Percentiles rank a stretch among this genome's conserved stretches.
These are phyloP conservation scores for Thraustochytrium striatum DNA, from an alignment of 352 stramenopile genomes.

Conservation along the genomic window DNA sequence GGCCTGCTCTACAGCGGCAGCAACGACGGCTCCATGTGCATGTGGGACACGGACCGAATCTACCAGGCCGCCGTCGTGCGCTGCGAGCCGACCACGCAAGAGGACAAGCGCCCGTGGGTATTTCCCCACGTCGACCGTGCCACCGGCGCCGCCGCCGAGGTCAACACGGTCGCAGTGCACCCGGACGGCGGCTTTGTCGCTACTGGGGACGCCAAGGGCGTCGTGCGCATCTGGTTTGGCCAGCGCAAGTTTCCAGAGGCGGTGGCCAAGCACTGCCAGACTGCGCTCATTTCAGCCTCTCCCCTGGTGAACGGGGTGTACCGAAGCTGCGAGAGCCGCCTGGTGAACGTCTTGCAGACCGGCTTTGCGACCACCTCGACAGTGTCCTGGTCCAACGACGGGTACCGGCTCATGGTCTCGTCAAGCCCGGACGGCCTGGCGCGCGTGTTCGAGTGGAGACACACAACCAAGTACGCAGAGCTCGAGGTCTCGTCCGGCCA, in stretches of 20 bases:
- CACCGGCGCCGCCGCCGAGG: neutral
- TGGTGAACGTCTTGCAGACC: slow-evolving; percentile 7
- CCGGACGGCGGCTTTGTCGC: slow-evolving; percentile 23
- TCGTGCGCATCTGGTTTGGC: slow-evolving; percentile 10
- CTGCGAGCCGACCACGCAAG: slow-evolving; percentile 1
- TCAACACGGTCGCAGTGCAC: slow-evolving; percentile 27
- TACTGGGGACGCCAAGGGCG: neutral
- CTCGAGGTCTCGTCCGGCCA: slow-evolving; percentile 50
- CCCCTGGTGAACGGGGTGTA: slow-evolving; percentile 24
- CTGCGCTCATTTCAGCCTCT: slow-evolving; percentile 31
- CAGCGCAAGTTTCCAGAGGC: neutral
- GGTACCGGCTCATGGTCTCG: slow-evolving; percentile 82
- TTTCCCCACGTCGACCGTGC: slow-evolving; percentile 14
- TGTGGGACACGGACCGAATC: slow-evolving; percentile 40
- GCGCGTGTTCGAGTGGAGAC: slow-evolving; percentile 65
- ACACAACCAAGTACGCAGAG: slow-evolving; percentile 50
- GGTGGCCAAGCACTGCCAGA: neutral
- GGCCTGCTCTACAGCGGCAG: slow-evolving; percentile 30
- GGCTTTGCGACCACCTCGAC: neutral
- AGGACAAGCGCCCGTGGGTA: neutral
- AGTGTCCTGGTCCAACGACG: slow-evolving; percentile 70
- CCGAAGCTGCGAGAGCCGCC: slow-evolving; percentile 3
- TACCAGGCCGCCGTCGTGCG: slow-evolving; percentile 29
- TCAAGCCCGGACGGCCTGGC: slow-evolving; percentile 85
- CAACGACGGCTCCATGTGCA: slow-evolving; percentile 34